phyloP scores from a whole-genome alignment of 2,329 filamentous ascomycete genomes.

The Colletotrichum chrysophilum region DNA sequence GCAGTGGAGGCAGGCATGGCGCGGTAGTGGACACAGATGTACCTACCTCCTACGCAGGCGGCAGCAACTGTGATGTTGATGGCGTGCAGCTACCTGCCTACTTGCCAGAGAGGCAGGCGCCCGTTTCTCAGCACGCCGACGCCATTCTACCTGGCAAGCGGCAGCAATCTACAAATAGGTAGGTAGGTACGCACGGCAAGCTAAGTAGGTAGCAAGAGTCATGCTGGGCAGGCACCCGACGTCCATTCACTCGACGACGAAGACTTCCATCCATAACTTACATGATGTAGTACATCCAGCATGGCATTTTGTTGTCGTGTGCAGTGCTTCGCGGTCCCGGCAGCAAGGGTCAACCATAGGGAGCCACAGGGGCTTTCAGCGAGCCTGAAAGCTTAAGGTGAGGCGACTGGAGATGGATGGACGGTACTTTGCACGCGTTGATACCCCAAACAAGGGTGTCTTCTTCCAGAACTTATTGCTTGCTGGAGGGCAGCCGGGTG shows the following conservation, averaged over 20 bases:
- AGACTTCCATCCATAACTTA: background rate
- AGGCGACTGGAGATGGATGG: background rate
- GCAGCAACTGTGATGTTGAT: background rate
- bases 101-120: background rate
- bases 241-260: background rate
- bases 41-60: background rate
- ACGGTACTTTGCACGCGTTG: background rate
- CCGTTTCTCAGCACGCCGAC: background rate
- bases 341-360: slow-evolving; percentile 2
- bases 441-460: background rate
- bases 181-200: background rate
- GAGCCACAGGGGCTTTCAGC: slow-evolving; percentile 1
- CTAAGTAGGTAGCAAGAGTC: background rate
- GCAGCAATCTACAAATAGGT: background rate
- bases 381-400: slow-evolving; percentile 7
- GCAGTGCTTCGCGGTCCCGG: background rate
- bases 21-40: background rate
- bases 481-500: background rate
- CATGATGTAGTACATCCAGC: background rate
- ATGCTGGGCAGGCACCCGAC: background rate
- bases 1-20: background rate
- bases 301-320: background rate
- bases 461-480: background rate
- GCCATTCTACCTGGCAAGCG: background rate
- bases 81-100: background rate